Conservation (phyloP, 1,284 basidiomycete species). For the Apiotrichum gamsii region DNA sequence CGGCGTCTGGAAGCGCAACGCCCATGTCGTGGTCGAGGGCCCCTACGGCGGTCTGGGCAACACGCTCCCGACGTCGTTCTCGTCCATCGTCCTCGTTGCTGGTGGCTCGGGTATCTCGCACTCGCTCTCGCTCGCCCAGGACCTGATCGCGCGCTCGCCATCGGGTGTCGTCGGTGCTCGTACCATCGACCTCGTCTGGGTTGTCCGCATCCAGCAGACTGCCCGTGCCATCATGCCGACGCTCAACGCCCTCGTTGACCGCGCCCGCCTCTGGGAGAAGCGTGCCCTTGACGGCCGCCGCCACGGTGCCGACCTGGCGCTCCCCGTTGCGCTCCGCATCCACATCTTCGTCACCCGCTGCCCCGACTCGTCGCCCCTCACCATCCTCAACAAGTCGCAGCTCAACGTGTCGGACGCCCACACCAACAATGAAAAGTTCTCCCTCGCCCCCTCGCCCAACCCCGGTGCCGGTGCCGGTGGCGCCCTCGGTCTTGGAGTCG, state of each 20-base stretch:
- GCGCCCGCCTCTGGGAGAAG: slow-evolving; percentile 33
- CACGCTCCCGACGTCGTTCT: slow-evolving; percentile 40
- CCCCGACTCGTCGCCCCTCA: slow-evolving; percentile 31
- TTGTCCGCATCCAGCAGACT: slow-evolving; percentile 33
- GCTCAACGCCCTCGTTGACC: slow-evolving; percentile 32
- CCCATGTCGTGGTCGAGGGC: slow-evolving; percentile 38
- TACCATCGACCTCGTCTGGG: slow-evolving; percentile 45
- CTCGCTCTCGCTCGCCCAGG: slow-evolving; percentile 34
- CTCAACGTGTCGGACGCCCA: background rate
- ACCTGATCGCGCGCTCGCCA: slow-evolving; percentile 34
- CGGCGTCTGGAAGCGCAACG: slow-evolving; percentile 7
- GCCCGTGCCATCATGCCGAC: slow-evolving; percentile 37
- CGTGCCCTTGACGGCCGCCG: slow-evolving; percentile 24
- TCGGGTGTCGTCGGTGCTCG: slow-evolving; percentile 40
- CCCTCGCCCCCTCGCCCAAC: background rate
- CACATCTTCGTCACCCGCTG: slow-evolving; percentile 40
- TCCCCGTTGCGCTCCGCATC: slow-evolving; percentile 35
- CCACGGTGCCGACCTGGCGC: slow-evolving; percentile 18
- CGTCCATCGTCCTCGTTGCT: slow-evolving; percentile 39
- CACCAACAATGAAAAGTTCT: background rate
- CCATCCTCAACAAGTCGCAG: slow-evolving; percentile 16
- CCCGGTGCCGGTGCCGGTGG: too few relatives aligned
- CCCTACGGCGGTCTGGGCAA: slow-evolving; percentile 45
- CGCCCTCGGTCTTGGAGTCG: too few relatives aligned
- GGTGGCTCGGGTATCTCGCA: slow-evolving; percentile 46